Evolutionary conservation across 768 basidiomycete genomes (phyloP).

Genomic region (Rhodocollybia butyracea): DNA sequence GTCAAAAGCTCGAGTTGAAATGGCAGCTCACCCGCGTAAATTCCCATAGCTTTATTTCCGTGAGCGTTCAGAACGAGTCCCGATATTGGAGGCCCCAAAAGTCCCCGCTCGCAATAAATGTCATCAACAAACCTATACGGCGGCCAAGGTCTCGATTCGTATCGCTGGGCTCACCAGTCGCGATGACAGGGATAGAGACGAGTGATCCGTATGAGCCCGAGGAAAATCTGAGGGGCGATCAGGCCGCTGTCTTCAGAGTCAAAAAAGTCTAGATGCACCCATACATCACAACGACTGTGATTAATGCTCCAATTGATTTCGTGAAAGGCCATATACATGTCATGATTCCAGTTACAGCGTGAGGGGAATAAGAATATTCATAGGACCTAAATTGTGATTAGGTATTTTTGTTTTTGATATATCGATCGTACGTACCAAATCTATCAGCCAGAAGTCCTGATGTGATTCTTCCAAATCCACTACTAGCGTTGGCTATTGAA

Average conservation of each 20-base stretch:
- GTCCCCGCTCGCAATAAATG: conserved; percentile 33
- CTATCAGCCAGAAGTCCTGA: conserved; percentile 54
- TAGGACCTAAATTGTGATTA: conserved; percentile 41
- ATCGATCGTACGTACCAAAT: conserved; percentile 47
- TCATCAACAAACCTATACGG: conserved; percentile 32
- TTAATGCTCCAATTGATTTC: conserved; percentile 18
- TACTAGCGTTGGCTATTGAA: conserved; percentile 65
- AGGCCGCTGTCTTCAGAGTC: neutral
- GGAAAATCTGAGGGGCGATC: conserved; percentile 18
- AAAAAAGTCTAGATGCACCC: conserved; percentile 21
- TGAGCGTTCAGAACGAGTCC: conserved; percentile 30
- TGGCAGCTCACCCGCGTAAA: conserved; percentile 33
- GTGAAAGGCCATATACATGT: conserved; percentile 45
- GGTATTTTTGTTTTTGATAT: neutral
- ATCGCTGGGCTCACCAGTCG: conserved; percentile 13
- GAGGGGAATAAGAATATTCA: conserved; percentile 69
- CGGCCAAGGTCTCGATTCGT: conserved; percentile 27
- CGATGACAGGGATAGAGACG: conserved; percentile 26
- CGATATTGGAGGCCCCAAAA: conserved; percentile 40
- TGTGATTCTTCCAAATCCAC: conserved; percentile 56
- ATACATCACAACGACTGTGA: conserved; percentile 35
- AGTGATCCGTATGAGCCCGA: conserved; percentile 34
- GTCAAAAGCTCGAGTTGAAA: neutral
- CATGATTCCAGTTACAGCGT: conserved; percentile 38
- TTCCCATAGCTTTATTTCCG: conserved; percentile 27